These are phyloP conservation scores for Arthrinium puccinioides DNA, from an alignment of 2,329 filamentous ascomycete species.

Conservation along the genomic window DNA sequence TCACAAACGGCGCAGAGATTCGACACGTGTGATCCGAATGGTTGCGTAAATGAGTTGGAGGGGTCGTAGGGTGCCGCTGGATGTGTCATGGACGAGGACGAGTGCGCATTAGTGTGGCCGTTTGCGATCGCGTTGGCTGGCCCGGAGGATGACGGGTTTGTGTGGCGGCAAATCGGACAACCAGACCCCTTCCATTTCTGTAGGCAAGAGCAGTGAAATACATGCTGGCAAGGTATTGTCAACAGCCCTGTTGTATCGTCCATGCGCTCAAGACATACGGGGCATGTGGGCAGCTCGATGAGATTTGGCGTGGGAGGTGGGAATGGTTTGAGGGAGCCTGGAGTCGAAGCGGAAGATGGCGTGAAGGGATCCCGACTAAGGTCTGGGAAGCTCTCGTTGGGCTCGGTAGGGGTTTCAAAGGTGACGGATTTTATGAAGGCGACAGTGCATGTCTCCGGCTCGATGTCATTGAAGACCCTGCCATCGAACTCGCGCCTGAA, in stretches of 20 bases:
- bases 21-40: conserved; percentile 51
- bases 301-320: conserved; percentile 70
- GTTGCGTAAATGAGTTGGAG: conserved; percentile 42
- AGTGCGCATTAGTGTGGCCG: conserved; percentile 9
- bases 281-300: conserved; percentile 88
- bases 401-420: conserved; percentile 57
- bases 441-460: conserved; percentile 92
- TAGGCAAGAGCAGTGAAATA: conserved; percentile 93
- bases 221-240: conserved; percentile 94
- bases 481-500: conserved; percentile 90
- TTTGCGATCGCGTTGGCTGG: not conserved
- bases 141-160: conserved; percentile 39
- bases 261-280: conserved; percentile 95
- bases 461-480: conserved; percentile 85
- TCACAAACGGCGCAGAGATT: conserved; percentile 80
- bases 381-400: conserved; percentile 47
- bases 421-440: conserved; percentile 91
- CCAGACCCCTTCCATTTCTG: conserved; percentile 94
- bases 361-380: conserved; percentile 58
- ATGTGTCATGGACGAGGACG: conserved; percentile 12
- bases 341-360: conserved; percentile 33
- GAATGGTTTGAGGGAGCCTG: conserved; percentile 46
- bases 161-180: conserved; percentile 92
- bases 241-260: conserved; percentile 92
- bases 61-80: conserved; percentile 28